Conservation (phyloP, 768 basidiomycete genomes). For the Lentinula sp. region DNA sequence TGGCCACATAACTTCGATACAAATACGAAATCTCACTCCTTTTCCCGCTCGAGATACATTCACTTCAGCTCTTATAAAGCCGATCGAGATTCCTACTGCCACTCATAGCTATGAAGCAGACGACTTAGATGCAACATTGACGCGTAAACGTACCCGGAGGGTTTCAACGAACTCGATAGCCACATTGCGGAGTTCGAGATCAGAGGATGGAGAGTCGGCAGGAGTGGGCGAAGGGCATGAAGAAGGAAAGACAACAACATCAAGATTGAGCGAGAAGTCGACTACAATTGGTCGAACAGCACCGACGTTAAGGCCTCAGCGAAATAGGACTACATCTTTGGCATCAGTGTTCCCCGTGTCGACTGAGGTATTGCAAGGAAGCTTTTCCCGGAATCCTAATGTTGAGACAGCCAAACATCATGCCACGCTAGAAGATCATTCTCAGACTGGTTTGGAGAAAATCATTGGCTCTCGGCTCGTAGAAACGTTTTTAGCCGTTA, state of each 20-base stretch:
- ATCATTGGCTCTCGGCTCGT: slow-evolving; percentile 69
- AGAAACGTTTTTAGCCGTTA: slow-evolving; percentile 68
- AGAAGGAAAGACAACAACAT: slow-evolving; percentile 38
- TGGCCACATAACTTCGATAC: slow-evolving; percentile 66
- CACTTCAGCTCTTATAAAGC: slow-evolving; percentile 67
- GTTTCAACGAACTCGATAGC: slow-evolving; percentile 53
- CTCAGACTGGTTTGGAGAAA: slow-evolving; percentile 64
- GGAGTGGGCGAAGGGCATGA: slow-evolving; percentile 24
- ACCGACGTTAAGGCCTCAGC: slow-evolving; percentile 27
- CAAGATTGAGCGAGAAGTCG: slow-evolving; percentile 29
- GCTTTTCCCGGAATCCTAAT: slow-evolving; percentile 6
- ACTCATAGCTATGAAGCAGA: slow-evolving; percentile 56
- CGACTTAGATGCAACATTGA: slow-evolving; percentile 59
- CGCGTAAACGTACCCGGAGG: slow-evolving; percentile 54
- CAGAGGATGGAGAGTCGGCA: slow-evolving; percentile 37
- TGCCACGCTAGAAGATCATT: slow-evolving; percentile 42
- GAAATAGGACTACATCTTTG: slow-evolving; percentile 45
- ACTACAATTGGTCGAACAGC: slow-evolving; percentile 15
- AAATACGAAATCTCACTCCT: slow-evolving; percentile 79
- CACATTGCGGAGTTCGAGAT: slow-evolving; percentile 38
- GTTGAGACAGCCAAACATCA: slow-evolving; percentile 21
- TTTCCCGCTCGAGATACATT: slow-evolving; percentile 77
- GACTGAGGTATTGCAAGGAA: slow-evolving; percentile 10
- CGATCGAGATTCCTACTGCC: slow-evolving; percentile 43
- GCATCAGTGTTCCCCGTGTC: background rate